phyloP scores from a whole-genome alignment of 1,284 basidiomycete species.

The Apiotrichum montevideense region DNA sequence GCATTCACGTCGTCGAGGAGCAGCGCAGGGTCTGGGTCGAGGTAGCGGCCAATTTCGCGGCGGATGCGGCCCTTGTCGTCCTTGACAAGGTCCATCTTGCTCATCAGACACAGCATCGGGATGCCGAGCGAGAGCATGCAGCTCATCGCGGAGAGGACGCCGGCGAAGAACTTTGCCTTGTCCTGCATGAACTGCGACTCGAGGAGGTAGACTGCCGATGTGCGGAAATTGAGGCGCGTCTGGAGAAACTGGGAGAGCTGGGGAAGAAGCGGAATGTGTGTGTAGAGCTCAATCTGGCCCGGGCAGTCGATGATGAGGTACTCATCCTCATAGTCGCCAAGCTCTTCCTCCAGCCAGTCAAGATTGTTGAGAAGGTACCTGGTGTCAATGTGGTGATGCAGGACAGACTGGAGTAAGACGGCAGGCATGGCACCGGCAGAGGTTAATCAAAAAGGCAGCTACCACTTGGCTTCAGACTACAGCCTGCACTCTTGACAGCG shows the following conservation, averaged over 20 bases:
- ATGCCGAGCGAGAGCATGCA: slow-evolving; percentile 98
- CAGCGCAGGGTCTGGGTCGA: slow-evolving; percentile 93
- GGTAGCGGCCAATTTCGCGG: slow-evolving; percentile 74
- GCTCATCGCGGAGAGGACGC: slow-evolving; percentile 96
- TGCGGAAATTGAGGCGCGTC: slow-evolving; percentile 63
- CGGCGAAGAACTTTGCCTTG: slow-evolving; percentile 96
- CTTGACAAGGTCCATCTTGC: slow-evolving; percentile 98
- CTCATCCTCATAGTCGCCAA: slow-evolving; percentile 91
- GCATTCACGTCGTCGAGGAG: slow-evolving; percentile 63
- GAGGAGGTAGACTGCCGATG: slow-evolving; percentile 81
- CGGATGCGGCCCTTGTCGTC: slow-evolving; percentile 63
- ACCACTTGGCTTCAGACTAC: too few relatives aligned
- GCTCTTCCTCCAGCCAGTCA: slow-evolving; percentile 98
- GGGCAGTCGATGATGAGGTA: slow-evolving; percentile 98
- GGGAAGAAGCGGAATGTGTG: slow-evolving; percentile 93
- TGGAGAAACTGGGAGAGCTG: slow-evolving; percentile 63
- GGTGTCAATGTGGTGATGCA: slow-evolving; percentile 51
- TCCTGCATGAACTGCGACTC: slow-evolving; percentile 99
- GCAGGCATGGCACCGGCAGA: too few relatives aligned
- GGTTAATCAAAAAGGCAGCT: too few relatives aligned
- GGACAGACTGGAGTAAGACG: too few relatives aligned
- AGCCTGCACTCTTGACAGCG: too few relatives aligned
- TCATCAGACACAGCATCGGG: slow-evolving; percentile 96
- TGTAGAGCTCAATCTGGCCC: slow-evolving; percentile 98
- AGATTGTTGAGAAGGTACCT: slow-evolving; percentile 95